phyloP scores from a whole-genome alignment of 2,329 filamentous ascomycete genomes.

The Coniosporium tulheliwenetii region DNA sequence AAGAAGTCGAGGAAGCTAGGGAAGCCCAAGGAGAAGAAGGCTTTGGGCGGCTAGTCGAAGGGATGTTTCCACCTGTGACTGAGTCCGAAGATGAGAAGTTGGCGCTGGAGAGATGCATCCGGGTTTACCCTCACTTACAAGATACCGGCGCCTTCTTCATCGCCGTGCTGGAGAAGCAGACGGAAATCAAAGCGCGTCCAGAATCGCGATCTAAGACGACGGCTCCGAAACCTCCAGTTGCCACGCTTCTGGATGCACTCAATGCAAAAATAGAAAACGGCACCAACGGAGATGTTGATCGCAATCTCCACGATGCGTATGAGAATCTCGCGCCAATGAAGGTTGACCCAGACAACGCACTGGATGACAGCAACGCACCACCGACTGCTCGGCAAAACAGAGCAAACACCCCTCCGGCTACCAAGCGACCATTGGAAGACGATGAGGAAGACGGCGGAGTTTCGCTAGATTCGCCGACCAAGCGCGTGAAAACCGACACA shows the following conservation, averaged over 20 bases:
- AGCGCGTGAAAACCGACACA: conserved; percentile 3
- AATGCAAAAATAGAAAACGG: conserved; percentile 17
- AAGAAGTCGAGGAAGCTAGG: conserved; percentile 59
- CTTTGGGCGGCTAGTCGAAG: conserved; percentile 56
- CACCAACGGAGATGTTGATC: neutral
- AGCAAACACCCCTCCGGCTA: conserved; percentile 7
- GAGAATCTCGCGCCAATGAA: conserved; percentile 15
- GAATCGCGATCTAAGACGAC: conserved; percentile 40
- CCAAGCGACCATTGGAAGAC: conserved; percentile 26
- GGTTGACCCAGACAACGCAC: conserved; percentile 4
- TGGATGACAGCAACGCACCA: conserved; percentile 7
- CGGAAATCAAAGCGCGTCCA: conserved; percentile 64
- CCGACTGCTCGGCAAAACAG: conserved; percentile 11
- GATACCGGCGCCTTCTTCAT: conserved; percentile 98
- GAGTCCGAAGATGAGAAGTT: conserved; percentile 41
- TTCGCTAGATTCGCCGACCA: neutral
- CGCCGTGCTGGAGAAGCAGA: conserved; percentile 79
- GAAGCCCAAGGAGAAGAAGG: conserved; percentile 39
- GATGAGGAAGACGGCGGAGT: conserved; percentile 12
- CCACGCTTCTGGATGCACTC: conserved; percentile 23
- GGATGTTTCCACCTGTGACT: conserved; percentile 63
- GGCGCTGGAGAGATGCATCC: conserved; percentile 78
- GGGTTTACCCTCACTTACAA: conserved; percentile 88
- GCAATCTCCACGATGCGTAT: conserved; percentile 11
- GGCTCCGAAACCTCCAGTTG: conserved; percentile 6